Base-by-base conservation (phyloP, 208 protist species). In the Leishmania lainsoni region DNA sequence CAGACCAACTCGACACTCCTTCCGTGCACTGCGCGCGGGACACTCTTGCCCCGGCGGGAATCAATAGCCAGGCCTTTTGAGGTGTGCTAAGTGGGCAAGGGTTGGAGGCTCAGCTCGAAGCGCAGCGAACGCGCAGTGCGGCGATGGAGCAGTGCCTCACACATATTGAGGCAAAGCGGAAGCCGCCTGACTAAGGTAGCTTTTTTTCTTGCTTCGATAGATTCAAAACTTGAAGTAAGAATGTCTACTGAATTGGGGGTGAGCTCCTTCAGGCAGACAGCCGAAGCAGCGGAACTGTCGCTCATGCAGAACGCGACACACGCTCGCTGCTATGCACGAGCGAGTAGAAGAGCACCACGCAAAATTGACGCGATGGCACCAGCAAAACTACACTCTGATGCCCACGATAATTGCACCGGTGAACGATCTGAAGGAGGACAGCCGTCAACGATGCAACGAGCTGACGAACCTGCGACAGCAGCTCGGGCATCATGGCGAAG, bases 271-370 rank as follows among this genome's bases (percentile, higher is more conserved):
- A 65, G 4, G 69, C 70, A 48, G 8, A 14, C 32, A 32, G 9
- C 20, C 35, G 20, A 77, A n/a, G 74, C 16, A 29, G 56, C 74
- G 5, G 70, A 78, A n/a, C 5, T 78, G 76, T 66, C 68, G 10
- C 39, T 80, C 26, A 71, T 82, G 83, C 86, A 81, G 49, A 84
- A 89, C 79, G 20, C 48, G 83, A 51, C 74, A n/a, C 16, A 39
- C 56, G 35, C 83, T 92, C 3, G 68, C 78, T 8, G 75, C 81
- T 22, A 80, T 90, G 32, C 77, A 91, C 56, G 63, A 73, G 26
- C 83, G 83, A 49, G 76, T 87, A 42, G 75, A 90, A 29, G 80
- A 89, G 32, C 85, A 90, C 52, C 85, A 89, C 12, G 65, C 74
- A 16, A 75, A 71, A 35, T 65, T 88, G 56, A 66, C 78, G 9